Evolutionary conservation across 164 flowering plant genomes (phyloP).

Genomic region (Sedum album): DNA sequence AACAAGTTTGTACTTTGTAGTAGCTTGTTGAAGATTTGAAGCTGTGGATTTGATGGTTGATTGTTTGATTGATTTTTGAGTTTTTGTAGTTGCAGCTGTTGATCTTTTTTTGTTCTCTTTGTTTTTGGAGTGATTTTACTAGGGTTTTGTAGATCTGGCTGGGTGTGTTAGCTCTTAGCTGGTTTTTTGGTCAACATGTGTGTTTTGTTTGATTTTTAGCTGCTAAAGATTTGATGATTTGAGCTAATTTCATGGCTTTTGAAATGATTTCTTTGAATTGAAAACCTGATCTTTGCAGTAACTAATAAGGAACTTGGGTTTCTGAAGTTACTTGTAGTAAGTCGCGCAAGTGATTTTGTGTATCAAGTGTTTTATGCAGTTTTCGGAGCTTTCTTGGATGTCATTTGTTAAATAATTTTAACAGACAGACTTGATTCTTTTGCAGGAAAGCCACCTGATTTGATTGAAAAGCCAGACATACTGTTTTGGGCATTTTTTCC

Average conservation of each 20-base stretch:
- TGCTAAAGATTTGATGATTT: background rate
- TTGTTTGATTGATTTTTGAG: background rate
- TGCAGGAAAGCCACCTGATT: background rate
- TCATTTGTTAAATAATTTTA: background rate
- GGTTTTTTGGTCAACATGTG: background rate
- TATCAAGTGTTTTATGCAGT: background rate
- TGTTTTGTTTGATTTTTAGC: background rate
- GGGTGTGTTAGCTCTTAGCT: background rate
- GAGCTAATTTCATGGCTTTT: background rate
- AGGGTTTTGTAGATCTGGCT: background rate
- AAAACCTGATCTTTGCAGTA: background rate
- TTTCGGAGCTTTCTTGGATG: background rate
- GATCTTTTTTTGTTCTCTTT: background rate
- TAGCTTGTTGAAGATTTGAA: too few relatives aligned
- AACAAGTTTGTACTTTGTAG: too few relatives aligned
- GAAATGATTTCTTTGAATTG: background rate
- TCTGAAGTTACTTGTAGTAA: too few relatives aligned
- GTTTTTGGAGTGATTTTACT: background rate
- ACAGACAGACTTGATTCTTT: background rate
- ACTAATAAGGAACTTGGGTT: background rate
- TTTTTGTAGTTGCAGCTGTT: background rate
- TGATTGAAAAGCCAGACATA: background rate
- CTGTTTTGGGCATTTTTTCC: background rate
- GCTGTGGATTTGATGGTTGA: background rate
- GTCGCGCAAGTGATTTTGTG: too few relatives aligned